These are phyloP conservation scores for Plasmopara muralis DNA, from an alignment of 352 stramenopile species.

Conservation along the genomic window DNA sequence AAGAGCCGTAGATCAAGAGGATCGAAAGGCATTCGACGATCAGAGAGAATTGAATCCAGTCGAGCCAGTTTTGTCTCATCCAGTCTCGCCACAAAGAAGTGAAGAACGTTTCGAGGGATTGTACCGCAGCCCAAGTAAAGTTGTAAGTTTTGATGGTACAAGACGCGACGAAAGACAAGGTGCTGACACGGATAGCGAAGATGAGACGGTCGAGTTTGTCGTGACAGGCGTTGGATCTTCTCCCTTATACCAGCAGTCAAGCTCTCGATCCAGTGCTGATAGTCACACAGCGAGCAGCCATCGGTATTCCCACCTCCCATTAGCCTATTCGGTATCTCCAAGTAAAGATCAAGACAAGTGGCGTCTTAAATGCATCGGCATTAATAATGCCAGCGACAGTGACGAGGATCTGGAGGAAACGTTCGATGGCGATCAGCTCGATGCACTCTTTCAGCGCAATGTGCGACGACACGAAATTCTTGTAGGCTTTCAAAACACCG, in stretches of 20 bases:
- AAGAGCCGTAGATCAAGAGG: background rate
- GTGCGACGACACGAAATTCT: conserved; percentile 57
- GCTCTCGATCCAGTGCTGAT: conserved; percentile 2
- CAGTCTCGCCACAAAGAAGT: background rate
- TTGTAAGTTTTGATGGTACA: background rate
- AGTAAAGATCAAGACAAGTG: conserved; percentile 6
- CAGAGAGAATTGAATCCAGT: conserved; percentile 11
- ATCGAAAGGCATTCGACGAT: conserved; percentile 2
- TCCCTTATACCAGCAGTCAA: conserved; percentile 7
- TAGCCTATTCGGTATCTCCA: conserved; percentile 1
- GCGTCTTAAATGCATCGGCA: conserved; percentile 15
- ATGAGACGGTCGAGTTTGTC: conserved; percentile 37
- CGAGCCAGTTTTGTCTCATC: background rate
- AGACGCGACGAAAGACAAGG: background rate
- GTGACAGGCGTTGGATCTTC: conserved; percentile 9
- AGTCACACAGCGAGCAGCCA: conserved; percentile 11
- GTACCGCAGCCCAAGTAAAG: background rate
- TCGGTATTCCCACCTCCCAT: conserved; percentile 17
- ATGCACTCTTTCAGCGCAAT: conserved; percentile 58
- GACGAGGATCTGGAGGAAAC: conserved; percentile 30
- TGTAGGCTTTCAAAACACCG: conserved; percentile 31
- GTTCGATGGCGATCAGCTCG: conserved; percentile 38
- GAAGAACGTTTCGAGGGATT: background rate
- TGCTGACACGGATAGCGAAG: conserved; percentile 12
- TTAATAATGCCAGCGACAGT: conserved; percentile 5